Base-by-base conservation (phyloP, 768 basidiomycete species). In the Dentipellis sp. region DNA sequence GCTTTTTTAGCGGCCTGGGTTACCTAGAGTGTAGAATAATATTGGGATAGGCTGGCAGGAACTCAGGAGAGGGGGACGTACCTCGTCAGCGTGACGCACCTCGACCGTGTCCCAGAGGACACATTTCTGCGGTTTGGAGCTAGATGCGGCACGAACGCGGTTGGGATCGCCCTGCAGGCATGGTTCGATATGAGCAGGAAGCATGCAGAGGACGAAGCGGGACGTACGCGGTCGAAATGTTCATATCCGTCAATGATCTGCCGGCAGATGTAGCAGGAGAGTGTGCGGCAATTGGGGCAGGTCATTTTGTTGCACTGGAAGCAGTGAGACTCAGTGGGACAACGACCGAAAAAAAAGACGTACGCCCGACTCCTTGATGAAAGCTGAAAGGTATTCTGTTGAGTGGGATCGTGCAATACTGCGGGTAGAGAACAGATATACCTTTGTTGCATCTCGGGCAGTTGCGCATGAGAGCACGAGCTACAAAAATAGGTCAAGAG, bases 291-390 rank as follows among this genome's bases (percentile, higher is more conserved):
- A 57, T 84, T 71, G 1, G 84, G 80, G 63, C 90, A 91, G 0
- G 74, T 78, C 84, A 97, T 94, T 68, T 95, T 95, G 78, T 95
- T 95, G 72, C 94, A 95, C 85, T 91, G 61, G 40, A 42, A 51
- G 57, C 36, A 63, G 51, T 37, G 29, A 14, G 1, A 42, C n/a
- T 59, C 50, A 17, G 2, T 22, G 42, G 5, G 14, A 17, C 19
- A 49, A 22, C 39, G 6, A 17, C 39, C 29, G 39, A 16, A 52
- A 48, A 21, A 6, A 29, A 23, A 46, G 1, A 74, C 81, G 50
- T 75, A 90, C 89, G 9, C 90, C 91, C 46, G 67, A 64, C 59
- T 89, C 86, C 68, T 92, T 92, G 65, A 92, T 77, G 64, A 91
- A 91, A 0, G 82, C 88, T 90, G 40, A n/a, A 14, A 56, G 6